Conservation (phyloP, 148 eudicot species). For the Spergularia bocconei region DNA sequence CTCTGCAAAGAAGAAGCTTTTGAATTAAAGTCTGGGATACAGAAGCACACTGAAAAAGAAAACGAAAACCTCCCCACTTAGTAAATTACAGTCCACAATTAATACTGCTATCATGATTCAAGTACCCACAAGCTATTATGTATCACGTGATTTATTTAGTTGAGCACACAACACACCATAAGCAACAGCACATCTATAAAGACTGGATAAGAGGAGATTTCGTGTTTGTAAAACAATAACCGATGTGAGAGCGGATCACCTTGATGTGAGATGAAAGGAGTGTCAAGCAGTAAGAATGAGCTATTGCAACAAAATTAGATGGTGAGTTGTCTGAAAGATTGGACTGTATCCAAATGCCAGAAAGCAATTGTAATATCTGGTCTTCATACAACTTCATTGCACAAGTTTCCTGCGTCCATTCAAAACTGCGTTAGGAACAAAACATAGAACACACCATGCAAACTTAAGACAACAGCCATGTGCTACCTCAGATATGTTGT, state of each 20-base stretch:
- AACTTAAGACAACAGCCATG: conserved; percentile 16
- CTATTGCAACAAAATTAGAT: conserved; percentile 79
- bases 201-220: background rate
- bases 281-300: conserved; percentile 80
- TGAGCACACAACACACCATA: background rate
- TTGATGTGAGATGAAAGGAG: conserved; percentile 63
- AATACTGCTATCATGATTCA: background rate
- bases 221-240: background rate
- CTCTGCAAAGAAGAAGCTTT: no score
- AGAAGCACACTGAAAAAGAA: no score
- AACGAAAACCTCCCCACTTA: no score
- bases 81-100: no score
- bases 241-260: conserved; percentile 33
- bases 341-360: conserved; percentile 85
- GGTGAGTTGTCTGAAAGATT: conserved; percentile 82
- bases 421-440: background rate
- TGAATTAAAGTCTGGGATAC: no score
- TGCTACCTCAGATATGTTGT: conserved; percentile 47
- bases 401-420: conserved; percentile 55
- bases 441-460: background rate
- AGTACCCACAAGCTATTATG: background rate
- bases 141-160: background rate
- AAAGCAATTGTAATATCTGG: conserved; percentile 72
- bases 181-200: no score
- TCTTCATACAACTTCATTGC: conserved; percentile 76